phyloP scores from a whole-genome alignment of 2,329 filamentous ascomycete genomes.

The Biscogniauxia sp. region DNA sequence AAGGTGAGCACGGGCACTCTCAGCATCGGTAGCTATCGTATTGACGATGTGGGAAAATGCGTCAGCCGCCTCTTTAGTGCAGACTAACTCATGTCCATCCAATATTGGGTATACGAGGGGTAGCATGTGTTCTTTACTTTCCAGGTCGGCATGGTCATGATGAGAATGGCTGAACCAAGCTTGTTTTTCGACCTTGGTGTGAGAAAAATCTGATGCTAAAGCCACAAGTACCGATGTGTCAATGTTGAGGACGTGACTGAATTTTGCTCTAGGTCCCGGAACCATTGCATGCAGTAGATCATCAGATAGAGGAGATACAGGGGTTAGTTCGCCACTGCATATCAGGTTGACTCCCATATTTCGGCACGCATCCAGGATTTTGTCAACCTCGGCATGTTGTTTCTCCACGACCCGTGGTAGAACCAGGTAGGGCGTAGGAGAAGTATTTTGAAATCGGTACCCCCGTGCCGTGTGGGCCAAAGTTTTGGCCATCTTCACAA shows the following conservation, averaged over 20 bases:
- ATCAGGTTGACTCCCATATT: conserved; percentile 24
- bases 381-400: conserved; percentile 26
- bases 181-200: conserved; percentile 40
- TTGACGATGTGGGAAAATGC: conserved; percentile 67
- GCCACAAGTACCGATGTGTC: conserved; percentile 71
- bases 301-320: conserved; percentile 19
- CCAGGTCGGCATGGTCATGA: conserved; percentile 62
- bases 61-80: conserved; percentile 62
- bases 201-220: conserved; percentile 70
- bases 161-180: conserved; percentile 55
- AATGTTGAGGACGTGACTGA: conserved; percentile 47
- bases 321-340: conserved; percentile 21
- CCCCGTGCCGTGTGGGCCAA: conserved; percentile 25
- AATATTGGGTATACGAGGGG: conserved; percentile 63
- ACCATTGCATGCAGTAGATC: conserved; percentile 27
- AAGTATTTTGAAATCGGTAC: conserved; percentile 27
- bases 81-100: conserved; percentile 55
- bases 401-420: conserved; percentile 29
- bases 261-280: conserved; percentile 25
- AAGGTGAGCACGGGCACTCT: conserved; percentile 58
- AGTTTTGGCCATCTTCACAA: conserved; percentile 29
- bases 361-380: conserved; percentile 26
- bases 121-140: conserved; percentile 59
- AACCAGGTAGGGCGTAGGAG: conserved; percentile 24
- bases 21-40: conserved; percentile 59